These are phyloP conservation scores for Lecanoromycetidae sp. DNA, from an alignment of 2,329 filamentous ascomycete genomes.

Conservation along the genomic window DNA sequence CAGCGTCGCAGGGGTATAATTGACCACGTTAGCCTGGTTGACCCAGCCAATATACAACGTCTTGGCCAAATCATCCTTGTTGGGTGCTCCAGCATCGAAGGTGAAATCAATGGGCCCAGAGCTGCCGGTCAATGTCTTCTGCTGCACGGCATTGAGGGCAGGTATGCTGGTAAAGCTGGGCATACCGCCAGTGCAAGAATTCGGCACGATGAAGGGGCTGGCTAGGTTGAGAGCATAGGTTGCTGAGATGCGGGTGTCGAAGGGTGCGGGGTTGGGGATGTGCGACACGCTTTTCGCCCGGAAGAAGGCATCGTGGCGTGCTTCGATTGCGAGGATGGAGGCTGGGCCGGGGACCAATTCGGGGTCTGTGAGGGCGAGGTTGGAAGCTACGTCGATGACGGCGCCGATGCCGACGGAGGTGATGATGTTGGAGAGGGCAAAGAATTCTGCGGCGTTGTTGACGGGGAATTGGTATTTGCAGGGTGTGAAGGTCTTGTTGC, in stretches of 20 bases:
- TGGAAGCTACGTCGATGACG: constrained; percentile 4
- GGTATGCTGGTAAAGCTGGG: neutral
- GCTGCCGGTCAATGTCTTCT: neutral
- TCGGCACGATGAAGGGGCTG: neutral
- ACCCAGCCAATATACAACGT: constrained; percentile 9
- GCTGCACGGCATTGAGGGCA: neutral
- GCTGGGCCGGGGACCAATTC: neutral
- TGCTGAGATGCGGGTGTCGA: constrained; percentile 6
- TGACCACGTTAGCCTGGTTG: constrained; percentile 13
- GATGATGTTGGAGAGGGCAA: constrained; percentile 6
- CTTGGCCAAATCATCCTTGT: neutral
- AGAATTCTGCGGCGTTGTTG: neutral
- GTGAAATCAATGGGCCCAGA: neutral
- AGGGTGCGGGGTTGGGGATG: constrained; percentile 4
- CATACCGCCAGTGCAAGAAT: neutral
- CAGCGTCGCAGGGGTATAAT: constrained; percentile 2
- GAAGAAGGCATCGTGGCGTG: constrained; percentile 12
- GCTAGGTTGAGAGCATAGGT: constrained; percentile 5
- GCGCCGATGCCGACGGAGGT: constrained; percentile 8
- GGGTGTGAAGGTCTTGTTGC: neutral
- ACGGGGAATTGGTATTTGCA: constrained; percentile 12
- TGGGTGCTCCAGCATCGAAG: neutral
- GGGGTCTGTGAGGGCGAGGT: constrained; percentile 4
- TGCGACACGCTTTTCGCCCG: neutral
- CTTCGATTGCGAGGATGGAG: constrained; percentile 9